A percentile compares a stretch with the other conserved stretches of the same genome.
Evolutionary conservation across 176 grass and related monocot species (phyloP).

Genomic region (Tillandsia fasciculata): DNA sequence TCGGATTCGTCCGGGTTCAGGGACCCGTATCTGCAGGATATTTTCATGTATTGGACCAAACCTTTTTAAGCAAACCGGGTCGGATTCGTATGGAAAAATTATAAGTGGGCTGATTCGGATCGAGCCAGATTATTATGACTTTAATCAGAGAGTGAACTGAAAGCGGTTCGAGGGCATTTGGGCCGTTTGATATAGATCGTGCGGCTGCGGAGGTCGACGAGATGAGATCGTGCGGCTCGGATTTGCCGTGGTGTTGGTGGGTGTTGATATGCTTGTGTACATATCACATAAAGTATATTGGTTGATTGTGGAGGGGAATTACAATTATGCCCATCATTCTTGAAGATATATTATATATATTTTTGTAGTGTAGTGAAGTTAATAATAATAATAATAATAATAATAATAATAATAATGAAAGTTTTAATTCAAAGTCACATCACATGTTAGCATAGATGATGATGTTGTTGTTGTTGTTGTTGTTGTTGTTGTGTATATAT

Average conservation of each 20-base stretch:
- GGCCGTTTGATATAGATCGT: not conserved
- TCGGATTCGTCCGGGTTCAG: not conserved
- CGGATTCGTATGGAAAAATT: not conserved
- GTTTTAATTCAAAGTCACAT: not conserved
- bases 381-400: too few relatives aligned
- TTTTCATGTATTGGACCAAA: conserved; percentile 54
- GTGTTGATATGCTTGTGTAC: not conserved
- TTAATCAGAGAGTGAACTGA: too few relatives aligned
- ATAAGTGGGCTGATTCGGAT: not conserved
- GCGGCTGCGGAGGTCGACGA: not conserved
- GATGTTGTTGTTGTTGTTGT: too few relatives aligned
- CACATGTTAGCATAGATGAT: too few relatives aligned
- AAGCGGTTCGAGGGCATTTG: not conserved
- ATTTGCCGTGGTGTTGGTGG: not conserved
- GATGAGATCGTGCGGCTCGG: not conserved
- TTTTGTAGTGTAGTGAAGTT: not conserved
- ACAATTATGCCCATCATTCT: not conserved
- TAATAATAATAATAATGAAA: not conserved
- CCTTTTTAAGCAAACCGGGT: conserved; percentile 26
- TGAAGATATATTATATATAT: not conserved
- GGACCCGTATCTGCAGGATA: conserved; percentile 49
- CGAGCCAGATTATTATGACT: not conserved
- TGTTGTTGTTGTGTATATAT: too few relatives aligned
- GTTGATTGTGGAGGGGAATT: not conserved
- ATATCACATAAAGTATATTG: conserved; percentile 1